Percentiles rank a stretch among this genome's conserved stretches.
phyloP scores from a whole-genome alignment of 2,329 filamentous ascomycete species.

The Proliferodiscus dingleyae region DNA sequence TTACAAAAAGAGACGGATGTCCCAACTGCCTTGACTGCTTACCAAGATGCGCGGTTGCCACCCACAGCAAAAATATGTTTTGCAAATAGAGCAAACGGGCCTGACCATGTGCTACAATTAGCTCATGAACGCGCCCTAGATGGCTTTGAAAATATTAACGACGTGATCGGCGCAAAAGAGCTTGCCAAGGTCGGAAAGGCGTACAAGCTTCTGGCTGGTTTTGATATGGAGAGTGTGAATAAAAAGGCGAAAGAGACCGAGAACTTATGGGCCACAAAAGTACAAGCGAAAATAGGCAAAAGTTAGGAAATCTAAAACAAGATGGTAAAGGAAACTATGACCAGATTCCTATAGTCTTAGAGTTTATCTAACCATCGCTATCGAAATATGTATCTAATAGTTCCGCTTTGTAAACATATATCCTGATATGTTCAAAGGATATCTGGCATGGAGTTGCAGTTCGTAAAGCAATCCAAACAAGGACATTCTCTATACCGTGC shows the following conservation, averaged over 20 bases:
- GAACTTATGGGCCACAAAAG: conserved; percentile 11
- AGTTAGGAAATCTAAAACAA: background rate
- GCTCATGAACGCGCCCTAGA: conserved; percentile 40
- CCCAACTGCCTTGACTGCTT: conserved; percentile 32
- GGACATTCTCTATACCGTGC: too few species aligned
- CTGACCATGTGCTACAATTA: conserved; percentile 42
- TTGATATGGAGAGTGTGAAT: conserved; percentile 42
- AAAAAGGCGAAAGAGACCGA: conserved; percentile 35
- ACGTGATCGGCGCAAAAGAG: conserved; percentile 37
- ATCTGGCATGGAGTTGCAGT: too few species aligned
- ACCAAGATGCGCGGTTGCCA: conserved; percentile 37
- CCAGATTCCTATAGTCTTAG: too few species aligned
- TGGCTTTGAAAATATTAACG: conserved; percentile 37
- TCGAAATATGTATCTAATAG: background rate
- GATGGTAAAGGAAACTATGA: background rate
- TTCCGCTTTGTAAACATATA: too few species aligned
- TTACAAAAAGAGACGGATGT: conserved; percentile 29
- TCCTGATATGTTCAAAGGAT: background rate
- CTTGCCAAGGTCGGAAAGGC: conserved; percentile 34
- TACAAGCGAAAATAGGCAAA: background rate
- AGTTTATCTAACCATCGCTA: too few species aligned
- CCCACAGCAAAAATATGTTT: conserved; percentile 42
- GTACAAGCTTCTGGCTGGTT: conserved; percentile 40
- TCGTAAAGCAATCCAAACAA: too few species aligned
- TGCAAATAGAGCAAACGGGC: conserved; percentile 42